phyloP scores from a whole-genome alignment of 2,329 filamentous ascomycete species.

The Trichoderma harzianum region DNA sequence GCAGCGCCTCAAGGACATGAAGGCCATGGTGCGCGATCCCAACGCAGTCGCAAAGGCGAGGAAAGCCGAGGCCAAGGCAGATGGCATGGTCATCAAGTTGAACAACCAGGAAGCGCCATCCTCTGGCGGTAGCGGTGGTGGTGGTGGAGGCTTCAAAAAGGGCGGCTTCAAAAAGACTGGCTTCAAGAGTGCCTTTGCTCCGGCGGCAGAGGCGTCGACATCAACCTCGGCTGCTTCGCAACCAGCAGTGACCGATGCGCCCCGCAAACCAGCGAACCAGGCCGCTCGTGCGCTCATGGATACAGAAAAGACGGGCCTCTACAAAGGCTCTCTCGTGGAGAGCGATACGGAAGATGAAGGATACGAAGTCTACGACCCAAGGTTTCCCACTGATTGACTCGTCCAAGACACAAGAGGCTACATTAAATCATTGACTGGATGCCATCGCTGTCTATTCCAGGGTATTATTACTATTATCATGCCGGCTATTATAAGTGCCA shows the following conservation, averaged over 20 bases:
- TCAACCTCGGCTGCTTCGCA: not conserved
- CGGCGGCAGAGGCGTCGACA: conserved; percentile 43
- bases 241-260: not conserved
- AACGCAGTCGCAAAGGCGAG: conserved; percentile 61
- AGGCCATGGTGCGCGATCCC: conserved; percentile 73
- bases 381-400: conserved; percentile 56
- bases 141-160: conserved; percentile 74
- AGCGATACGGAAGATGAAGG: conserved; percentile 68
- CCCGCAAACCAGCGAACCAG: conserved; percentile 7
- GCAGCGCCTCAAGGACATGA: conserved; percentile 85
- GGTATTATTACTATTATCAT: not conserved
- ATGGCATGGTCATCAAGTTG: conserved; percentile 66
- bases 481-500: not conserved
- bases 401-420: not conserved
- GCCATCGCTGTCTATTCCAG: not conserved
- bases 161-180: conserved; percentile 82
- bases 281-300: conserved; percentile 32
- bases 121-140: conserved; percentile 45
- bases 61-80: conserved; percentile 68
- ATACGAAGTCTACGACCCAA: conserved; percentile 65
- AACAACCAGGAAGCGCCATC: conserved; percentile 32
- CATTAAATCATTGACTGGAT: not conserved
- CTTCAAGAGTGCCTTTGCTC: conserved; percentile 72
- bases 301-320: conserved; percentile 29
- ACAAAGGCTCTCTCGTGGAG: conserved; percentile 38